Conservation (phyloP, 2,329 filamentous ascomycete genomes). For the Ceratocystis albifundus region DNA sequence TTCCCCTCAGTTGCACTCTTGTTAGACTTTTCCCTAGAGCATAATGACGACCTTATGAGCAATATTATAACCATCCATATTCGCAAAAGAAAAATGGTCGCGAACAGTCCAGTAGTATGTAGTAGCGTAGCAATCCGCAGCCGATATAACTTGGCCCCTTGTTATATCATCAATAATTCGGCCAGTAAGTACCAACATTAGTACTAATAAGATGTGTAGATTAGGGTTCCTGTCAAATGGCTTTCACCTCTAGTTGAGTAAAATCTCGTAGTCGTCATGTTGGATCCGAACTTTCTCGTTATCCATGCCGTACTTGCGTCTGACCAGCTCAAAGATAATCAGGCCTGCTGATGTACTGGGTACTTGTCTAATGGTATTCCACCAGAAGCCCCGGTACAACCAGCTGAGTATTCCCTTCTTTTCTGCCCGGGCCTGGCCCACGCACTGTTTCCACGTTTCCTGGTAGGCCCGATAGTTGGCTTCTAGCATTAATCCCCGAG, state of each 20-base stretch:
- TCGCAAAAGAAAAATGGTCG: not conserved
- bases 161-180: not conserved
- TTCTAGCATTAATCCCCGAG: constrained; percentile 43
- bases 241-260: constrained; percentile 37
- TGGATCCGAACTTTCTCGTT: constrained; percentile 52
- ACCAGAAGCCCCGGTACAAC: constrained; percentile 61
- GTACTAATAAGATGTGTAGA: too few species aligned
- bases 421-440: constrained; percentile 43
- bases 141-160: not conserved
- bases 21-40: constrained; percentile 9
- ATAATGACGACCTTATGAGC: constrained; percentile 11
- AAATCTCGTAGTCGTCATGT: constrained; percentile 59
- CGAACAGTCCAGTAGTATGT: not conserved
- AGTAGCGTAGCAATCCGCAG: not conserved
- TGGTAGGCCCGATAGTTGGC: constrained; percentile 62
- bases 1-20: not conserved
- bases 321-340: constrained; percentile 66
- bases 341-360: constrained; percentile 66
- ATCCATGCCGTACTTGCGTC: constrained; percentile 57
- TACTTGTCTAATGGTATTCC: constrained; percentile 60
- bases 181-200: too few species aligned
- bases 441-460: constrained; percentile 53
- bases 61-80: constrained; percentile 4
- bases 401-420: constrained; percentile 48
- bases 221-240: too few species aligned